A percentile compares a stretch with the other conserved stretches of the same genome.
Evolutionary conservation across 306 rosid species (phyloP).

Genomic region (Cicer cuneatum): DNA sequence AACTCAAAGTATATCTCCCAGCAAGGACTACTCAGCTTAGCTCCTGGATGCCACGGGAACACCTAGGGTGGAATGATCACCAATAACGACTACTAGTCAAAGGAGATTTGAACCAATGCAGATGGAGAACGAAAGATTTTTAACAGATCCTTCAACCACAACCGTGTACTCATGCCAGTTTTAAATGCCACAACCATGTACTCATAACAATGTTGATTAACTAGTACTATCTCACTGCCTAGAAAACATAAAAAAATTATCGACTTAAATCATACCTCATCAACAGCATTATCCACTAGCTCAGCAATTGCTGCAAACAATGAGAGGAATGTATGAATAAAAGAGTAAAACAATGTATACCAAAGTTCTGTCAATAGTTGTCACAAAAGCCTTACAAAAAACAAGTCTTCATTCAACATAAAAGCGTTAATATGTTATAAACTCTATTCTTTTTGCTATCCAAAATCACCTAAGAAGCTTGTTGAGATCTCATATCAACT

Average conservation of each 20-base stretch:
- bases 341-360: slow-evolving; percentile 14
- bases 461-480: slow-evolving; percentile 15
- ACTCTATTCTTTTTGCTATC: slow-evolving; percentile 8
- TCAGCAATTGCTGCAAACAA: slow-evolving; percentile 89
- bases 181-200: slow-evolving; percentile 33
- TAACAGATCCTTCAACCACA: slow-evolving; percentile 3
- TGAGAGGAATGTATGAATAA: slow-evolving; percentile 22
- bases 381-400: slow-evolving; percentile 23
- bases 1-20: slow-evolving; percentile 23
- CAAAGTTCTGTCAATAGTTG: neutral
- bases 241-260: slow-evolving; percentile 32
- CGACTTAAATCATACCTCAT: slow-evolving; percentile 65
- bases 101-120: slow-evolving; percentile 22
- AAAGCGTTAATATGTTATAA: slow-evolving; percentile 31
- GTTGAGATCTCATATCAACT: neutral
- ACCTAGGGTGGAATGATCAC: slow-evolving; percentile 18
- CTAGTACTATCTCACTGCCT: neutral
- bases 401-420: slow-evolving; percentile 19
- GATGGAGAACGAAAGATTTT: neutral
- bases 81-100: slow-evolving; percentile 23
- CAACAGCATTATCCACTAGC: slow-evolving; percentile 94
- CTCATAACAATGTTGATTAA: slow-evolving; percentile 20
- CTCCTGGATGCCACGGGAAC: neutral
- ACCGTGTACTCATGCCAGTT: neutral
- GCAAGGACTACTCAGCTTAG: slow-evolving; percentile 23